Conservation (phyloP, 495 filamentous ascomycete species). For the Hypoxylon subgilvum region DNA sequence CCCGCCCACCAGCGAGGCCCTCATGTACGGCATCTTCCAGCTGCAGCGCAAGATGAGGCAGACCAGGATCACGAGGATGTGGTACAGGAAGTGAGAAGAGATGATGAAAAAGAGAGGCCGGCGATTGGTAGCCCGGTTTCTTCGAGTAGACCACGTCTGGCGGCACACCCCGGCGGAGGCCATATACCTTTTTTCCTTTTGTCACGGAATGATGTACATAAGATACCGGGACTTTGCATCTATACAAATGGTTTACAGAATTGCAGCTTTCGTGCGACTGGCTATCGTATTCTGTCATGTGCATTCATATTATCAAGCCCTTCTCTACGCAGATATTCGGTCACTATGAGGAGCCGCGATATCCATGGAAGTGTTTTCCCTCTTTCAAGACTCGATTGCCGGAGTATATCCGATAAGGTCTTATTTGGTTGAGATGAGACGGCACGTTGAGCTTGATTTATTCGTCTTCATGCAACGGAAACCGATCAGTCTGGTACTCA, state of each 20-base stretch:
- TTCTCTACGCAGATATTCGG: no score
- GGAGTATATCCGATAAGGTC: slow-evolving; percentile 13
- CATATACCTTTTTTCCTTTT: slow-evolving; percentile 14
- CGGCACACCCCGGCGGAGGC: no score
- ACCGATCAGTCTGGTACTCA: no score
- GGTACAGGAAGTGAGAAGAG: slow-evolving; percentile 61
- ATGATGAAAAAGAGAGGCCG: background rate
- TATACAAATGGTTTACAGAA: slow-evolving; percentile 14
- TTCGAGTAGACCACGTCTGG: background rate
- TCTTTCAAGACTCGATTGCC: slow-evolving; percentile 7
- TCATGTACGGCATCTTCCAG: slow-evolving; percentile 88
- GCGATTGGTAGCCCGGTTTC: background rate
- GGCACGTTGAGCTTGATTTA: slow-evolving; percentile 9
- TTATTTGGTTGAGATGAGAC: background rate
- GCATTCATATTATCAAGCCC: no score
- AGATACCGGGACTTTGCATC: slow-evolving; percentile 24
- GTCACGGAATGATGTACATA: slow-evolving; percentile 30
- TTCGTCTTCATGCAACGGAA: no score
- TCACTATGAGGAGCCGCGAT: no score
- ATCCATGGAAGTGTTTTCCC: no score
- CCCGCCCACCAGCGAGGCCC: slow-evolving; percentile 84
- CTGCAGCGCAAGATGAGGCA: slow-evolving; percentile 87
- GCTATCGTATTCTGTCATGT: background rate
- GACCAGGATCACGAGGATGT: slow-evolving; percentile 74
- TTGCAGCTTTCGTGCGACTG: background rate